A percentile compares a stretch with the other conserved stretches of the same genome.
Conservation (phyloP, 225 moss, liverwort and hornwort genomes). For the Marchantia paleacea region DNA sequence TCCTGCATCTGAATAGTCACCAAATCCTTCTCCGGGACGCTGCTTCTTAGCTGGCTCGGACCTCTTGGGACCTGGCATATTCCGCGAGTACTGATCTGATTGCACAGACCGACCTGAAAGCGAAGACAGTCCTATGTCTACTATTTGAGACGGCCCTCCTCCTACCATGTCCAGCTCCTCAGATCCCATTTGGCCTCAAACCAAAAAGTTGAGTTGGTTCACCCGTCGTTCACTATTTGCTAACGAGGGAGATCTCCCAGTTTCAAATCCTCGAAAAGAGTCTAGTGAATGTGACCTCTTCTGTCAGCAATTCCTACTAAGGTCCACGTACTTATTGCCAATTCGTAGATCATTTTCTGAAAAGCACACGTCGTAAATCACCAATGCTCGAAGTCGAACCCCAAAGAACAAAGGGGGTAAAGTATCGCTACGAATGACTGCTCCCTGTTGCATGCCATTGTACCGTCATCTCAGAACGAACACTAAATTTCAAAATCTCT, state of each 20-base stretch:
- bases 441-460: not conserved
- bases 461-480: not conserved
- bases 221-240: not conserved
- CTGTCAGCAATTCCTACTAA: constrained; percentile 15
- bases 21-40: constrained; percentile 34
- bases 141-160: constrained; percentile 55
- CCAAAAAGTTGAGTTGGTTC: constrained; percentile 6
- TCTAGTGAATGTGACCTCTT: not conserved
- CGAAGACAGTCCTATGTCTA: constrained; percentile 58
- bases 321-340: not conserved
- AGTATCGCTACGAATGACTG: constrained; percentile 7
- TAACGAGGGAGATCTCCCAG: not conserved
- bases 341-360: constrained; percentile 1
- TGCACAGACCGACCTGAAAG: constrained; percentile 53
- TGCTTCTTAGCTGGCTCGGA: constrained; percentile 33
- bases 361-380: not conserved
- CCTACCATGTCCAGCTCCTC: constrained; percentile 70
- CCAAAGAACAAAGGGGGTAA: not conserved
- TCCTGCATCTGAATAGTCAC: constrained; percentile 37
- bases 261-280: not conserved
- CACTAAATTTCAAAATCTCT: not conserved
- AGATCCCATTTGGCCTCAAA: constrained; percentile 38
- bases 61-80: constrained; percentile 30
- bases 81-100: constrained; percentile 48
- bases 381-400: not conserved